Percentiles rank a stretch among this genome's conserved stretches.
These are phyloP conservation scores for Yamadazyma pseudoaaseri DNA, from an alignment of 1,139 yeast species.

Conservation along the genomic window DNA sequence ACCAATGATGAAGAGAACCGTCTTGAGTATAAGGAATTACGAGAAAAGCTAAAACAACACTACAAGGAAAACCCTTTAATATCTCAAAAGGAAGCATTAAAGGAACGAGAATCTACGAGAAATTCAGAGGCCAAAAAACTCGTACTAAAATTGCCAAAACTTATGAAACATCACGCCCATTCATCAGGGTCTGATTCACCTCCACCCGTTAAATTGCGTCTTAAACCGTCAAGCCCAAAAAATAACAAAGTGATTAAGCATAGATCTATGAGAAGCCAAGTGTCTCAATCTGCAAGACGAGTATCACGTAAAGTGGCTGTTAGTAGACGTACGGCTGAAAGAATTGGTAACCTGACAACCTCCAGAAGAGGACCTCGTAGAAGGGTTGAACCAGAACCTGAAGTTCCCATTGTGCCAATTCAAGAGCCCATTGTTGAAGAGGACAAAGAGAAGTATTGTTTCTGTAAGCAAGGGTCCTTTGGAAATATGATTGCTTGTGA, in stretches of 20 bases:
- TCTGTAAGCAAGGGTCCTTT: conserved; percentile 44
- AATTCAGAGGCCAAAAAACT: conserved; percentile 8
- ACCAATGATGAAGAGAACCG: conserved; percentile 12
- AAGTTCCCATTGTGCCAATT: too few relatives aligned
- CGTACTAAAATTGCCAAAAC: conserved; percentile 27
- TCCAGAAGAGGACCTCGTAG: too few relatives aligned
- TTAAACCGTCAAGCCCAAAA: not conserved
- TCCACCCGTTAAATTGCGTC: not conserved
- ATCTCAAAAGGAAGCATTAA: conserved; percentile 41
- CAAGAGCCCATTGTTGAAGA: conserved; percentile 7
- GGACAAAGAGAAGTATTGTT: conserved; percentile 33
- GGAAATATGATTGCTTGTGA: conserved; percentile 52
- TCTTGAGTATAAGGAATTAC: conserved; percentile 21
- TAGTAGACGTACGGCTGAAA: not conserved
- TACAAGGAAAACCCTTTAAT: conserved; percentile 35
- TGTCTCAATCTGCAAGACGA: not conserved
- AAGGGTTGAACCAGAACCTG: conserved; percentile 1
- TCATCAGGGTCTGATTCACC: not conserved
- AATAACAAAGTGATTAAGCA: too few relatives aligned
- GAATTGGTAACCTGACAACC: too few relatives aligned
- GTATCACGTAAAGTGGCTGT: not conserved
- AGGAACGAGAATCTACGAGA: conserved; percentile 25
- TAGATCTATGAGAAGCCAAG: not conserved
- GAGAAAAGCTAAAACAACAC: conserved; percentile 34
- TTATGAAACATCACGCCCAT: conserved; percentile 3